Percentiles rank a stretch among this genome's conserved stretches.
Conservation (phyloP, 2,329 filamentous ascomycete species). For the Fusarium zealandicum region DNA sequence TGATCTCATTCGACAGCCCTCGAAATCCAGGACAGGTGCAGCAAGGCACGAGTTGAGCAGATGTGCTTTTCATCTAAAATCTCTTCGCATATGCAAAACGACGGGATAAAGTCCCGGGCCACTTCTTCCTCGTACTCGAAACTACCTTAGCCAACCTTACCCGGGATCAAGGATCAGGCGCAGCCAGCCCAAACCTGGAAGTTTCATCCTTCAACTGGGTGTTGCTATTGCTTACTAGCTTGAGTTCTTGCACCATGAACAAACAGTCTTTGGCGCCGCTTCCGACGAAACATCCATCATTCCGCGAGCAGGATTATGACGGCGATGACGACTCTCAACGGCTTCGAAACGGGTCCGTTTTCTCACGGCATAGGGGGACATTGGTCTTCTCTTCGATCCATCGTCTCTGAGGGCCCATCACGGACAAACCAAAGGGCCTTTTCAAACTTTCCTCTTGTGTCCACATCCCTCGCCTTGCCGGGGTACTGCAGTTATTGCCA, state of each 20-base stretch:
- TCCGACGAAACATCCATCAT: conserved; percentile 7
- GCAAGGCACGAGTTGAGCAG: conserved; percentile 3
- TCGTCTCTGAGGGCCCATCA: conserved; percentile 1
- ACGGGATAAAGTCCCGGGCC: conserved; percentile 11
- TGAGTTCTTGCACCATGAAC: not conserved
- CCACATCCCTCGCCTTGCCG: conserved; percentile 19
- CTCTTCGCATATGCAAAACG: conserved; percentile 13
- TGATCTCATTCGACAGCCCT: conserved; percentile 3
- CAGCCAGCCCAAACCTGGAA: conserved; percentile 27
- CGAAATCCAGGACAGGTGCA: conserved; percentile 6
- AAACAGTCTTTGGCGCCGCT: conserved; percentile 24
- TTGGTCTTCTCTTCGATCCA: conserved; percentile 2
- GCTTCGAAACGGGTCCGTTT: conserved; percentile 13
- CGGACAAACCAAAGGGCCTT: not conserved
- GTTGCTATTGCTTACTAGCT: conserved; percentile 15
- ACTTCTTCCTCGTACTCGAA: conserved; percentile 20
- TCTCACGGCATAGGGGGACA: conserved; percentile 8
- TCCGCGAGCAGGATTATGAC: not conserved
- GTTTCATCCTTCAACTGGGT: conserved; percentile 40
- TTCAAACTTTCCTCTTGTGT: conserved; percentile 4
- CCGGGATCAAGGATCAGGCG: conserved; percentile 34
- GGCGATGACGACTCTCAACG: conserved; percentile 15
- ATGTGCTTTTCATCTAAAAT: conserved; percentile 1
- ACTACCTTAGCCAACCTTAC: conserved; percentile 8
- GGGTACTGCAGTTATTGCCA: conserved; percentile 33